Evolutionary conservation across 176 grass and related monocot genomes (phyloP), one percentile per base, ranked within the genome.

Genomic region (Eleusine indica): DNA sequence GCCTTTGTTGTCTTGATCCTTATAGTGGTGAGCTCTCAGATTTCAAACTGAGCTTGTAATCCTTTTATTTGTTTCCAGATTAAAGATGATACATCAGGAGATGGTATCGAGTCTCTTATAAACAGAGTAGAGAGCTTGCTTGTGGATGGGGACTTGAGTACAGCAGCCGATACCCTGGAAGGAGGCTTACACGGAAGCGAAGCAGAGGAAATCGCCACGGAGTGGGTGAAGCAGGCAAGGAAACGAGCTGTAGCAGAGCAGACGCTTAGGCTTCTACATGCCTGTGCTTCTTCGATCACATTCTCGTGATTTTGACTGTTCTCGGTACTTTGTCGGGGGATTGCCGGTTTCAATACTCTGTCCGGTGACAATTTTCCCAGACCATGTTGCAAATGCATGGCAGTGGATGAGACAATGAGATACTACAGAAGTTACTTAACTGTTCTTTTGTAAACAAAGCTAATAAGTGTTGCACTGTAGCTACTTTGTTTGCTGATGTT

Each of bases 211-310:
- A 83, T 88, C 77, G 84, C 89, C 47, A 57, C 79, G 7, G 89
- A 91, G 47, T 99, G 97, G 97, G 88, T 91, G 66, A 92, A 85
- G 52, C 89, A 86, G 43, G 93, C 91, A 42, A 93, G 84, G 74
- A 91, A 88, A 82, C 91, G 93, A 15, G 91, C 97, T 0, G 84
- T 99, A 38, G 91, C 93, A 5, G 91, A 99, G 83, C 97, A 96
- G 87, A 93, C 97, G 19, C 93, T 99, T 75, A 82, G 81, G 75
- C 93, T 99, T 75, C 91, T 99, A 52, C 97, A 94, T 62, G 91
- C 93, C 5, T 96, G 93, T 44, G 89, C 91, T 75, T 75, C 90
- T 75, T 94, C 91, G 39, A 84, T 92, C 58, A 92, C 89, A 39
- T 92, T 92, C 66, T 86, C 89, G 10, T 96, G 80, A 90, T 80